Evolutionary conservation across 2,329 filamentous ascomycete species (phyloP), one percentile per base, ranked within the genome.

Genomic region (Neoarthrinium moseri): DNA sequence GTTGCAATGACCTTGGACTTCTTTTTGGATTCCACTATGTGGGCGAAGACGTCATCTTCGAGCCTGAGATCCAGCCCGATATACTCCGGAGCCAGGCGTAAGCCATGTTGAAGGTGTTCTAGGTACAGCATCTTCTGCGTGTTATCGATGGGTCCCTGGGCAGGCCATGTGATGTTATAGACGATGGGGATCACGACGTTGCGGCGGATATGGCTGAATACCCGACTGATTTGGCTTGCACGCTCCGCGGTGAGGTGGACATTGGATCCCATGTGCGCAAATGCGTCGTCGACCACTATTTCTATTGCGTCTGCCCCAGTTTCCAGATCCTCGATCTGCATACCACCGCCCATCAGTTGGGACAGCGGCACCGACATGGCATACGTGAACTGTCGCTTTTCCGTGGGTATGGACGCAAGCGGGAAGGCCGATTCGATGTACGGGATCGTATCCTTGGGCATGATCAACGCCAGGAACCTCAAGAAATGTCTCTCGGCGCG

Each of bases 241-340:
- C 74, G 60, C 43, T 62, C 57, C 43, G 60, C 43, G 43, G 43
- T 11, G 51, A 53, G 22, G 50, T 47, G 43, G 12, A 36, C 5
- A 17, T 17, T 41, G 24, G 54, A 29, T 21, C 44, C 37, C 10
- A 17, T 6, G 5, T 15, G 38, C 21, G 58, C 50, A 4, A 59
- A 50, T 13, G 67, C 54, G 17, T 66, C 61, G 45, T 78, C 74
- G 18, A 85, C 66, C 12, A 78, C 71, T 4, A 87, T 66, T 56
- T 87, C 83, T 24, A 88, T 78, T 5, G 83, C 84, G 61, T 89
- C 85, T 3, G 77, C 78, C 4, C 82, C 84, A n/a, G 77, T 77
- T 48, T 86, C 83, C 17, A 86, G 64, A 21, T 82, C 77, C 53
- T 86, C 81, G 10, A 87, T 74, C 47, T 87, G 79, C 17, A 84